Conservation (phyloP, 345 rosid genomes). For the Boechera retrofracta region DNA sequence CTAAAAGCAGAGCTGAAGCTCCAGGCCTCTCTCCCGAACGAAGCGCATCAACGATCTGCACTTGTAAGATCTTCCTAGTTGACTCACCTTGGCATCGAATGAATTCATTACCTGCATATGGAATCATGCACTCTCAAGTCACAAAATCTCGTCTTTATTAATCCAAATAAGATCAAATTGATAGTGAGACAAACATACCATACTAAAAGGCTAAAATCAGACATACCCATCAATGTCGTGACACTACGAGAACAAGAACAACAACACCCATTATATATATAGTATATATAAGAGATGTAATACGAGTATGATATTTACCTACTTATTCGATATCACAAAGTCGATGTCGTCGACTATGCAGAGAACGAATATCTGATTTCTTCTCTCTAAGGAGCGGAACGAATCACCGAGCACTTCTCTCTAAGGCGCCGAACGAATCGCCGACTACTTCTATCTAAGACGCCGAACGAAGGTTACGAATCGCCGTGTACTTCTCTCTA, state of each 20-base stretch:
- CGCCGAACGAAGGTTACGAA: no score
- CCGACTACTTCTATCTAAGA: no score
- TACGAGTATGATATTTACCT: no score
- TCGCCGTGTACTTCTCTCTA: no score
- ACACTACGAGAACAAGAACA: constrained; percentile 48
- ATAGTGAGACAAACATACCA: neutral
- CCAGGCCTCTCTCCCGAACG: constrained; percentile 57
- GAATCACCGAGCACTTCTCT: no score
- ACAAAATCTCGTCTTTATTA: constrained; percentile 16
- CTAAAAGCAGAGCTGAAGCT: constrained; percentile 68
- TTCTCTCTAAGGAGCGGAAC: no score
- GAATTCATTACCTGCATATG: constrained; percentile 47
- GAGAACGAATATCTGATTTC: no score
- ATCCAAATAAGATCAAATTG: neutral
- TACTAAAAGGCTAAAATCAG: neutral
- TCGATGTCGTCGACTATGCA: no score
- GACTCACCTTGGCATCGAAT: constrained; percentile 40
- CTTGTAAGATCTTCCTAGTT: constrained; percentile 43
- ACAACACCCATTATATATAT: constrained; percentile 16
- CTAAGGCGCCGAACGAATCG: no score
- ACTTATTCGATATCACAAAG: no score
- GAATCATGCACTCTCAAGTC: neutral
- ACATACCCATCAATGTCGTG: constrained; percentile 52
- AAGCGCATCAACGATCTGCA: constrained; percentile 72
- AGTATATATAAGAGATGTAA: no score